phyloP scores from a whole-genome alignment of 371 early-diverging fungal species.

The Rhizopus arrhizus region DNA sequence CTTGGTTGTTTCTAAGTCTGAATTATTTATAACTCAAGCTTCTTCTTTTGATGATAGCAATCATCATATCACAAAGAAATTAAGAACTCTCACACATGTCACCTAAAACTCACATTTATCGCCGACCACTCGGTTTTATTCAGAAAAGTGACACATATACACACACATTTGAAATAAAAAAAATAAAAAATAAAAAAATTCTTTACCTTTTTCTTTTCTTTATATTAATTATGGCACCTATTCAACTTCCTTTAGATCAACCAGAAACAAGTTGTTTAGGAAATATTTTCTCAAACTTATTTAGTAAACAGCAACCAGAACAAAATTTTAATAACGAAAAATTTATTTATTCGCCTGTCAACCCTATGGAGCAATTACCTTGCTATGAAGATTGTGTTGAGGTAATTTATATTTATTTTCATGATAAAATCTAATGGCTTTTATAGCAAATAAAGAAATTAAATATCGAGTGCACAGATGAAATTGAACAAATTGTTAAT shows the following conservation, averaged over 20 bases:
- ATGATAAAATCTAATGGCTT: background rate
- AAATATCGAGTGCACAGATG: slow-evolving; percentile 19
- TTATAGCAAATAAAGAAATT: slow-evolving; percentile 22
- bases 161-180: background rate
- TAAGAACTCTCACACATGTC: slow-evolving; percentile 19
- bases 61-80: slow-evolving; percentile 11
- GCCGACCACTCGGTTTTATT: slow-evolving; percentile 16
- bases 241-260: slow-evolving; percentile 20
- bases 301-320: slow-evolving; percentile 16
- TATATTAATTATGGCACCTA: slow-evolving; percentile 19
- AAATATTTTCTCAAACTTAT: slow-evolving; percentile 10
- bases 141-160: background rate
- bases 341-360: slow-evolving; percentile 20
- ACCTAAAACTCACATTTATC: slow-evolving; percentile 3
- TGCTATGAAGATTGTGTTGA: slow-evolving; percentile 26
- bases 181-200: background rate
- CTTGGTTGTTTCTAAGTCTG: background rate
- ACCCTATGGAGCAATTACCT: slow-evolving; percentile 26
- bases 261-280: slow-evolving; percentile 16
- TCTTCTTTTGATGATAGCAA: background rate
- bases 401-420: slow-evolving; percentile 4
- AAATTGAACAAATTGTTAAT: slow-evolving; percentile 30
- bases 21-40: background rate
- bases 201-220: slow-evolving; percentile 11
- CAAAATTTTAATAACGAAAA: slow-evolving; percentile 14